Percentiles rank a stretch among this genome's conserved stretches.
phyloP scores from a whole-genome alignment of 257 asterid species.

The Solanum rostratum region DNA sequence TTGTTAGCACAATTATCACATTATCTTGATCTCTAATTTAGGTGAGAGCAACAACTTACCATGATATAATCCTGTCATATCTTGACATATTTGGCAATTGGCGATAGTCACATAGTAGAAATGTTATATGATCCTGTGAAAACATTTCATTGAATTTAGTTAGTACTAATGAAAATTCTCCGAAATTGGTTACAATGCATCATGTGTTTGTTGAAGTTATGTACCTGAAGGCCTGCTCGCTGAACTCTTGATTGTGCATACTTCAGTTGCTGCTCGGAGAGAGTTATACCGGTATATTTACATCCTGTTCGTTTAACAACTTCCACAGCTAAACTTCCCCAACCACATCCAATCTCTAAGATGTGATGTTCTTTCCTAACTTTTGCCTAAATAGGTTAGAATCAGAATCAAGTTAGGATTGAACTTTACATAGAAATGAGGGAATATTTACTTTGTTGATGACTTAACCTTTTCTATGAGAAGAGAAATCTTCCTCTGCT shows the following conservation, averaged over 20 bases:
- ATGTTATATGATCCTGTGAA: conserved; percentile 50
- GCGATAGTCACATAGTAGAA: conserved; percentile 81
- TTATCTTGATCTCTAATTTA: neutral
- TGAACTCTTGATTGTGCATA: conserved; percentile 67
- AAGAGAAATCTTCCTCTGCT: conserved; percentile 58
- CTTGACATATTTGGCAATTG: conserved; percentile 47
- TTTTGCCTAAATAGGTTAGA: conserved; percentile 41
- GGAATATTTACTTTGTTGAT: neutral
- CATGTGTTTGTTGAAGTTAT: neutral
- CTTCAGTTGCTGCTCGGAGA: conserved; percentile 63
- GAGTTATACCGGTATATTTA: conserved; percentile 82
- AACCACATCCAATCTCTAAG: conserved; percentile 87
- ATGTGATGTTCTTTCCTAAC: conserved; percentile 55
- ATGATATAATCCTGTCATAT: conserved; percentile 84
- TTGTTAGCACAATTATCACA: neutral
- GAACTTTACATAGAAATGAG: neutral
- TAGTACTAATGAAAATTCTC: neutral
- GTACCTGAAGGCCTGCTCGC: conserved; percentile 79
- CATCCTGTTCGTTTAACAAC: conserved; percentile 76
- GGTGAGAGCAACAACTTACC: conserved; percentile 21
- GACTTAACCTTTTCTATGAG: conserved; percentile 64
- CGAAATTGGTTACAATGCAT: neutral
- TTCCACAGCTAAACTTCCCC: conserved; percentile 92
- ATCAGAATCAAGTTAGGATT: neutral
- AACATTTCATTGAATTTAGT: neutral